Evolutionary conservation across 2,329 filamentous ascomycete species (phyloP).

Genomic region (Colletotrichum sp.): DNA sequence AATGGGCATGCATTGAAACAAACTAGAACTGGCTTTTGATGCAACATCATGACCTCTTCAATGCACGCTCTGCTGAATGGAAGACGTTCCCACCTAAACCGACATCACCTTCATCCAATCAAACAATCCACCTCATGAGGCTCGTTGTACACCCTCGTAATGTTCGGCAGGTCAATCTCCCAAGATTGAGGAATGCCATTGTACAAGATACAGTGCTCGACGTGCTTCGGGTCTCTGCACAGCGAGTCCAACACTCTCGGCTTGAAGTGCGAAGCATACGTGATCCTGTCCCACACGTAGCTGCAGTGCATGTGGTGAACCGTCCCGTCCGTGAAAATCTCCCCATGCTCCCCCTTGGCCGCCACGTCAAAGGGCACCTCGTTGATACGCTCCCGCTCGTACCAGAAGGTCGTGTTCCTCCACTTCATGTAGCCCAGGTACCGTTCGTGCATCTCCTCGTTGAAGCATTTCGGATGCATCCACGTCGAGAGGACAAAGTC

Average conservation of each 20-base stretch:
- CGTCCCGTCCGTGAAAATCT: conserved; percentile 12
- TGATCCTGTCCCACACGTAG: conserved; percentile 15
- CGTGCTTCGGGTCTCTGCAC: conserved; percentile 6
- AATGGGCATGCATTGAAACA: neutral
- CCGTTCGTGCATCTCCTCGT: conserved; percentile 9
- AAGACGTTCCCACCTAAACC: neutral
- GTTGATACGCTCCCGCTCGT: conserved; percentile 6
- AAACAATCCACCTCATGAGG: conserved; percentile 8
- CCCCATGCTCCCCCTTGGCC: neutral
- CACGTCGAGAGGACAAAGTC: conserved; percentile 20
- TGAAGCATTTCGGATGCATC: conserved; percentile 25
- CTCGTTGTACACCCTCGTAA: conserved; percentile 10
- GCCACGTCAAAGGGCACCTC: conserved; percentile 9
- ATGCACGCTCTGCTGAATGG: neutral
- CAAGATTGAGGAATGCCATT: conserved; percentile 11
- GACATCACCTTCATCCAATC: neutral
- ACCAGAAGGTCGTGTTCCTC: conserved; percentile 12
- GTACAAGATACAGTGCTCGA: conserved; percentile 11
- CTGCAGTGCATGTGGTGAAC: conserved; percentile 16
- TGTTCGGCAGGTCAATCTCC: conserved; percentile 13
- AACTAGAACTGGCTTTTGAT: neutral
- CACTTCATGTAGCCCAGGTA: conserved; percentile 12
- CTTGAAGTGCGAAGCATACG: conserved; percentile 9
- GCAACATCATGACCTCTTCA: neutral
- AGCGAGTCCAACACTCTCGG: conserved; percentile 3